Evolutionary conservation across 2,329 filamentous ascomycete genomes (phyloP), one percentile per base, ranked within the genome.

Genomic region (Delphinella strobiligena): DNA sequence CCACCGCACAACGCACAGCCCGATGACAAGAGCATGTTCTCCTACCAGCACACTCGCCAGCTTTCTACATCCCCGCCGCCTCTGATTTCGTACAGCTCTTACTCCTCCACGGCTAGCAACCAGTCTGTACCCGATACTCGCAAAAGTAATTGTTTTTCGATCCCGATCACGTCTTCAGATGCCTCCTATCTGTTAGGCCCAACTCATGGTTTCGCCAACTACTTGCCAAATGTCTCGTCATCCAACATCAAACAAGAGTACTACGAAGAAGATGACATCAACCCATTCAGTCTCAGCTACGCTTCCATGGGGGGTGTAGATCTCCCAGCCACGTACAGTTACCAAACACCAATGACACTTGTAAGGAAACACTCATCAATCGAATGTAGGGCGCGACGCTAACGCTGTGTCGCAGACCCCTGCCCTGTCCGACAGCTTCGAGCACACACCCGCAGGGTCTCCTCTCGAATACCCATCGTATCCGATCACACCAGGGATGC

Each of bases 401-500:
- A 35, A 43, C 49, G 41, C 29, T 35, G 43, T 34, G 30, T 35
- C 31, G 36, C 64, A 87, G 82, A 86, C 82, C 60, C 82, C 82
- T 63, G 78, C 82, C 55, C 74, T 86, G 51, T 82, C 79, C 53
- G 79, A 82, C 57, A 80, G 77, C 19, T 82, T 78, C 59, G 78
- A 82, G 52, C 73, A 77, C 56, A 83, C 78, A 38, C 49, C 50
- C 31, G 52, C 56, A n/a, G 56, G 53, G 38, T 65, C 62, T 36
- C 62, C 63, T 22, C 52, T 61, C 38, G 64, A 67, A 42, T 58
- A 54, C 36, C 42, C 43, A 32, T 49, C 50, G 37, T 64, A 59
- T 61, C 80, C 80, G 29, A 74, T 73, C 32, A 85, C 81, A 38
- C 81, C 81, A 7, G 22, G 79, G n/a, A 78, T 84, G 74, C 78